A percentile compares a stretch with the other conserved stretches of the same genome.
These are phyloP conservation scores for Penicillium salamii DNA, from an alignment of 495 filamentous ascomycete species.

Conservation along the genomic window DNA sequence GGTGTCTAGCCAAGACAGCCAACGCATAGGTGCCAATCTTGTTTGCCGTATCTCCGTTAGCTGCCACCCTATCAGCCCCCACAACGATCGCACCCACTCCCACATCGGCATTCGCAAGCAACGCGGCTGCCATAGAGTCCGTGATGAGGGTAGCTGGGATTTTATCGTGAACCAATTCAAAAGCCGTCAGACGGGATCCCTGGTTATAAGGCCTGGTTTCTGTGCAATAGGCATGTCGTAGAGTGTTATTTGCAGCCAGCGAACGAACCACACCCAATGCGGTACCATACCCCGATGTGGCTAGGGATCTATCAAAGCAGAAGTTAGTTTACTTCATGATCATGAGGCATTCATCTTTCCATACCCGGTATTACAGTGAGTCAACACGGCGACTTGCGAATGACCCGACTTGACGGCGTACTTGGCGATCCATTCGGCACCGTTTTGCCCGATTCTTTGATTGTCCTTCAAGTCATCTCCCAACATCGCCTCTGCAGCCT, in stretches of 20 bases:
- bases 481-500: slow-evolving; percentile 80
- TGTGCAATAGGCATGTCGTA: slow-evolving; percentile 87
- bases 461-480: slow-evolving; percentile 86
- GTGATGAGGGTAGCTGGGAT: slow-evolving; percentile 94
- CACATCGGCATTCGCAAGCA: slow-evolving; percentile 60
- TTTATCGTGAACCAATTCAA: slow-evolving; percentile 87
- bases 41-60: slow-evolving; percentile 96
- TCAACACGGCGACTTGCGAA: slow-evolving; percentile 68
- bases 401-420: slow-evolving; percentile 35
- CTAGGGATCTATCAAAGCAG: slow-evolving; percentile 64
- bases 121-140: slow-evolving; percentile 90
- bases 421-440: slow-evolving; percentile 75
- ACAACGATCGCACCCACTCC: slow-evolving; percentile 85
- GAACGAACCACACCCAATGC: slow-evolving; percentile 90
- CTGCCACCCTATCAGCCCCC: slow-evolving; percentile 90
- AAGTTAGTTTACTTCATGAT: not conserved
- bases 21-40: slow-evolving; percentile 97
- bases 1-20: slow-evolving; percentile 79
- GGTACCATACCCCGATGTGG: slow-evolving; percentile 94
- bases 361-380: slow-evolving; percentile 96
- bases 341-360: slow-evolving; percentile 17
- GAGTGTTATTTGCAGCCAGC: slow-evolving; percentile 58
- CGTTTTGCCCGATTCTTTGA: slow-evolving; percentile 74
- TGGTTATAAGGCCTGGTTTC: slow-evolving; percentile 98
- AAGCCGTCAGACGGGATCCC: slow-evolving; percentile 90